These are phyloP conservation scores for Neofusicoccum cordaticola DNA, from an alignment of 2,329 filamentous ascomycete species.

Conservation along the genomic window DNA sequence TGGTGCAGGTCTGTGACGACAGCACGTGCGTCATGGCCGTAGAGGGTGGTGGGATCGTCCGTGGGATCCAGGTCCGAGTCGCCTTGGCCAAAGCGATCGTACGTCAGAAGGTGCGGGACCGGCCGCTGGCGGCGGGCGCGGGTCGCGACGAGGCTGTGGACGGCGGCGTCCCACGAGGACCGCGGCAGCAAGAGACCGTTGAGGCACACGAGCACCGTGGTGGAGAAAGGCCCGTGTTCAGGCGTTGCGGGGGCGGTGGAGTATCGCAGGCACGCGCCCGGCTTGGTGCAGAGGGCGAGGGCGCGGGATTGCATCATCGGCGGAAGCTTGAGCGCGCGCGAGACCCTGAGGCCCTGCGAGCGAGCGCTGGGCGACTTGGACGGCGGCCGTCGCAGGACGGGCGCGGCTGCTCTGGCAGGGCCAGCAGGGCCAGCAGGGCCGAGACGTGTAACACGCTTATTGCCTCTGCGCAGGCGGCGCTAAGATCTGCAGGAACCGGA, in stretches of 20 bases:
- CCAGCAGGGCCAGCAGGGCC: too few species aligned
- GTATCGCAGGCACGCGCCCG: conserved; percentile 18
- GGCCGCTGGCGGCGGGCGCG: conserved; percentile 24
- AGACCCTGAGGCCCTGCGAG: neutral
- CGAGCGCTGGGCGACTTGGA: neutral
- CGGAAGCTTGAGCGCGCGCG: neutral
- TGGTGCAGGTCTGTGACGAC: conserved; percentile 47
- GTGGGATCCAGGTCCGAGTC: conserved; percentile 47
- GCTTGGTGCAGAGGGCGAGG: conserved; percentile 29
- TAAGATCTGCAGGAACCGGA: too few species aligned
- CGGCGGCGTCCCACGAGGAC: conserved; percentile 37
- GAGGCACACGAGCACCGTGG: conserved; percentile 43
- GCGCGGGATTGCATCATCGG: conserved; percentile 4
- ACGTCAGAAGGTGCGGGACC: conserved; percentile 49
- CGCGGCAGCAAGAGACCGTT: conserved; percentile 45
- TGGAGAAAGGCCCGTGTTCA: conserved; percentile 27
- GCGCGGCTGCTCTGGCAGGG: neutral
- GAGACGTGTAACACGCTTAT: too few species aligned
- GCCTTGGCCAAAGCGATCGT: conserved; percentile 60
- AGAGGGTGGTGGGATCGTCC: conserved; percentile 28
- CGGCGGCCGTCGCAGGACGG: neutral
- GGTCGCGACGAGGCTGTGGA: conserved; percentile 31
- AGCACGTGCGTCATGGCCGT: conserved; percentile 49
- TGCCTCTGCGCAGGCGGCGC: too few species aligned
- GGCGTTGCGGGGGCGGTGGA: conserved; percentile 6